Conservation (phyloP, 2,329 filamentous ascomycete genomes). For the Remersonia thermophila region DNA sequence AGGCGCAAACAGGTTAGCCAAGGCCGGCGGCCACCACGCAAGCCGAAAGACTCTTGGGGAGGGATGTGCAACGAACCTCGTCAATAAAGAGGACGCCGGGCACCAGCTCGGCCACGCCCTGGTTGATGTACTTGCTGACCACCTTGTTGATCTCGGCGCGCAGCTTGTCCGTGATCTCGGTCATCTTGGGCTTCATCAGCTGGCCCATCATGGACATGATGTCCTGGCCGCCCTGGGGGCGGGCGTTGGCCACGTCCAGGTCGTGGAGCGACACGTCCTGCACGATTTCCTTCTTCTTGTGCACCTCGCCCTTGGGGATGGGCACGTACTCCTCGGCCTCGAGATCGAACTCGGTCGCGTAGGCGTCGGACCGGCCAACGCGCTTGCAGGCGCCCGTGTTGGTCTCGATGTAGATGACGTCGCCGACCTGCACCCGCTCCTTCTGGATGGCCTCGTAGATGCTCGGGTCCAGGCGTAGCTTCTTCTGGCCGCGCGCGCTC, state of each 20-base stretch:
- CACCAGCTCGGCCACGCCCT: conserved; percentile 95
- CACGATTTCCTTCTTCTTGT: conserved; percentile 99
- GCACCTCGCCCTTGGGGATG: conserved; percentile 95
- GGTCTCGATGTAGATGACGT: conserved; percentile 98
- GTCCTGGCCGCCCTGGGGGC: conserved; percentile 93
- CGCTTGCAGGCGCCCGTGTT: conserved; percentile 98
- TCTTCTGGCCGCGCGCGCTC: conserved; percentile 94
- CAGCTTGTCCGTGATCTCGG: conserved; percentile 96
- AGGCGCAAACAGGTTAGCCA: too few relatives aligned
- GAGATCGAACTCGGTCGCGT: conserved; percentile 95
- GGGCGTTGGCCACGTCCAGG: conserved; percentile 86
- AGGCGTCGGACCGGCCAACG: conserved; percentile 89
- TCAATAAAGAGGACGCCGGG: conserved; percentile 97
- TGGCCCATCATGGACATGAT: conserved; percentile 99
- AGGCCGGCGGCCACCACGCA: conserved; percentile 14
- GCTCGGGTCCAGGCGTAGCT: conserved; percentile 88
- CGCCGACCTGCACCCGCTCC: conserved; percentile 87
- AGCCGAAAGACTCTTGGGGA: conserved; percentile 12
- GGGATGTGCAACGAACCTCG: conserved; percentile 47
- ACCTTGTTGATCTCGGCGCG: conserved; percentile 97
- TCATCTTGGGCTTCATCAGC: conserved; percentile 99
- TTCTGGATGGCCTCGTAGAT: conserved; percentile 99
- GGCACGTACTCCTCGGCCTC: conserved; percentile 99
- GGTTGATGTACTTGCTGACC: conserved; percentile 96
- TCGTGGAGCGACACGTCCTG: conserved; percentile 97